phyloP scores from a whole-genome alignment of 441 rosid genomes.

The Croton laevigatus region DNA sequence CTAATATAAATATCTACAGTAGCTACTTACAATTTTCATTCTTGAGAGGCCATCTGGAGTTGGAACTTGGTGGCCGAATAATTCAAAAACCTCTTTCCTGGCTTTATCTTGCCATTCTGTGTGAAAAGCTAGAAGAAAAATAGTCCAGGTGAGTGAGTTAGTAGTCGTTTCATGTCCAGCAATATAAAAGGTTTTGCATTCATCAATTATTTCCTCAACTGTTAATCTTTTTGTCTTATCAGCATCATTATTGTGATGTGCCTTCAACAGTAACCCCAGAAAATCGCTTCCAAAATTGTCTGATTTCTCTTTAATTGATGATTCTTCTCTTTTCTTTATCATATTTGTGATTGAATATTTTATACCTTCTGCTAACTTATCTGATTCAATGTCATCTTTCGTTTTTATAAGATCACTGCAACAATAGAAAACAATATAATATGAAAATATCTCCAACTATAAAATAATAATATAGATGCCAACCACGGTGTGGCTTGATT shows the following conservation, averaged over 20 bases:
- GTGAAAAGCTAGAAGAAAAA: conserved; percentile 37
- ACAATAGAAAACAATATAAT: background rate
- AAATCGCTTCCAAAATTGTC: conserved; percentile 19
- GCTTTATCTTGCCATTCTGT: conserved; percentile 49
- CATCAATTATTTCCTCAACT: conserved; percentile 35
- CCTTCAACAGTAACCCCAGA: conserved; percentile 26
- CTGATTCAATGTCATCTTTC: conserved; percentile 13
- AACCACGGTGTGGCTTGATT: no score
- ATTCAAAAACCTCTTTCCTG: conserved; percentile 33
- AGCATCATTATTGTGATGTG: conserved; percentile 1
- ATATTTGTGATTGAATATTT: conserved; percentile 12
- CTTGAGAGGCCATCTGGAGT: conserved; percentile 10
- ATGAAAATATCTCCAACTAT: no score
- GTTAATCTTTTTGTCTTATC: conserved; percentile 26
- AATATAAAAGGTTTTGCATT: conserved; percentile 47
- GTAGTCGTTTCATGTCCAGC: conserved; percentile 45
- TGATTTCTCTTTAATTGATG: conserved; percentile 6
- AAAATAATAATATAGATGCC: no score
- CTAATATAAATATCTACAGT: no score
- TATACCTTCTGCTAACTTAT: conserved; percentile 23
- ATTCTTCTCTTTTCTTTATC: conserved; percentile 28
- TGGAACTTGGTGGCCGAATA: conserved; percentile 9
- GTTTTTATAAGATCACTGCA: conserved; percentile 14
- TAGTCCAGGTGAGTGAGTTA: conserved; percentile 37
- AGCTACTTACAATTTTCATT: conserved; percentile 26